Base-by-base conservation (phyloP, 257 asterid species). In the Ilex asprella region DNA sequence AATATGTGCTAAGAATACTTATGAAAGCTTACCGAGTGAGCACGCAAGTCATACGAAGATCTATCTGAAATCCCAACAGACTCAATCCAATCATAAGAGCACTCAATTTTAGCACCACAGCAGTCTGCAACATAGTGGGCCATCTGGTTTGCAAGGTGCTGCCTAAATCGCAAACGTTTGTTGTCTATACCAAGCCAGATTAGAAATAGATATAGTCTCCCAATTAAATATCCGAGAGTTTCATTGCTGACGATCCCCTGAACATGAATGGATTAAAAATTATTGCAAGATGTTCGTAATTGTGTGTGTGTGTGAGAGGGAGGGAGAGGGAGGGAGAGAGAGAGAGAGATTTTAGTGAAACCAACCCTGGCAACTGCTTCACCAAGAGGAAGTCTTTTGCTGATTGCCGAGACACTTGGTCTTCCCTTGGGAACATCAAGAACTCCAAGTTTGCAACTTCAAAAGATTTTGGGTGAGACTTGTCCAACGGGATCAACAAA, bases 61-160 rank as follows among this genome's bases (percentile, higher is more conserved):
- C 82, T 69, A 73, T 77, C 82, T 35, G 82, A 79, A 69, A 77
- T 77, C 11, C 82, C 82, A 56, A 77, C 82, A 67, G 79, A 77
- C 55, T 77, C 82, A 66, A 77, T 64, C 79, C 82, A 77, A 27
- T 4, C 54, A 49, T 49, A 49, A 49, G 54, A 49, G 10, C 54
- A 49, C 54, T 49, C 54, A 12, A 49, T 49, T 67, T 77, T 75
- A 21, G 79, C 82, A 73, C 73, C 82, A 79, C 82, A 73, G 59
- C 82, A 49, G 54, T 49, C 82, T 62, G 76, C 70, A 29, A 76
- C 79, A 63, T 77, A 77, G 65, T 77, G 82, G 29, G 79, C 82
- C 82, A 77, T 77, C 76, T 77, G 79, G 63, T 77, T 77, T 66
- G 78, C 79, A 59, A 49, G 73, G 53, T 77, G 79, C 67, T 77